Evolutionary conservation across 1,284 basidiomycete genomes (phyloP).

Genomic region (Leccinum fallax): DNA sequence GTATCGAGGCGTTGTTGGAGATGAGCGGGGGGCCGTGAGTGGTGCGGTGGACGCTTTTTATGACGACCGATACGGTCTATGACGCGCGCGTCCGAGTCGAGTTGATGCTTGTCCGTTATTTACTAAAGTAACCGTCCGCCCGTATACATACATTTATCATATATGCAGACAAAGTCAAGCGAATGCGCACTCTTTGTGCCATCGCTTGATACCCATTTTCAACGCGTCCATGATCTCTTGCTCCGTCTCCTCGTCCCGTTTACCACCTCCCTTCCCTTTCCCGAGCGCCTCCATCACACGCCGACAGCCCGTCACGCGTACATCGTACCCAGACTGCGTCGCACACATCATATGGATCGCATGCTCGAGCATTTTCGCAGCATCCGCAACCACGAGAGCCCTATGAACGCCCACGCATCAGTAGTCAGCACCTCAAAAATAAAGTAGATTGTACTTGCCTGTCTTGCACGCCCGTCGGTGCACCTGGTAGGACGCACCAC

Average conservation of each 20-base stretch:
- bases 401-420: conserved; percentile 6
- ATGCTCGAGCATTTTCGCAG: conserved; percentile 30
- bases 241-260: conserved; percentile 5
- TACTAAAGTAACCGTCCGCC: not conserved
- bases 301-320: conserved; percentile 9
- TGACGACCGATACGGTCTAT: not conserved
- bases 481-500: conserved; percentile 13
- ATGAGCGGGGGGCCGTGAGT: conserved; percentile 56
- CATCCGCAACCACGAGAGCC: conserved; percentile 24
- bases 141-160: not conserved
- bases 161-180: not conserved
- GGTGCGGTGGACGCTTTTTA: not conserved
- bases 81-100: not conserved
- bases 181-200: conserved; percentile 7
- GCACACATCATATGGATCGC: conserved; percentile 34
- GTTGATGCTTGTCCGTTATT: not conserved
- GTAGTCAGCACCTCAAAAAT: not conserved
- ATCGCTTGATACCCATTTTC: conserved; percentile 12
- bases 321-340: conserved; percentile 28
- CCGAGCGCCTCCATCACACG: conserved; percentile 15
- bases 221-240: conserved; percentile 21
- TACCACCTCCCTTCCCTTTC: not conserved
- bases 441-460: conserved; percentile 19
- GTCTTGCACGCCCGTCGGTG: conserved; percentile 17
- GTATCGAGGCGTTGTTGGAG: conserved; percentile 84